phyloP scores from a whole-genome alignment of 208 protist genomes.

The Trypanosoma boissoni region DNA sequence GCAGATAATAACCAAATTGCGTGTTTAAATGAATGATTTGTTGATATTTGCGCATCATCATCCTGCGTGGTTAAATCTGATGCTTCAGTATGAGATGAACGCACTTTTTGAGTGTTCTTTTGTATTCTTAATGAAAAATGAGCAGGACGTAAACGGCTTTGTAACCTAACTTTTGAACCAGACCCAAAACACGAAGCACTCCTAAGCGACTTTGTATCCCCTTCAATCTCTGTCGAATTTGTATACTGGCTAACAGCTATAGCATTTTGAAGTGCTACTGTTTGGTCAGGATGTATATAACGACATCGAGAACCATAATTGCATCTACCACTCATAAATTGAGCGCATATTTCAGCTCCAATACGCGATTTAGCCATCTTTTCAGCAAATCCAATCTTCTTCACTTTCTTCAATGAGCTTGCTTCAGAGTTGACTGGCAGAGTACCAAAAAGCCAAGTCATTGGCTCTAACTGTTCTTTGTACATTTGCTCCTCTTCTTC shows the following conservation, averaged over 20 bases:
- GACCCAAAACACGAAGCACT: not conserved
- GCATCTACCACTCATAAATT: slow-evolving; percentile 30
- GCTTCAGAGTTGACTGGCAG: not conserved
- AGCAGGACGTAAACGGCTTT: slow-evolving; percentile 31
- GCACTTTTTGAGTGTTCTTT: too few species aligned
- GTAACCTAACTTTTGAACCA: slow-evolving; percentile 14
- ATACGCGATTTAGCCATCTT: slow-evolving; percentile 17
- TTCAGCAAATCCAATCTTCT: slow-evolving; percentile 24
- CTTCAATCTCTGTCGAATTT: slow-evolving; percentile 7
- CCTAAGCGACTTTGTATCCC: slow-evolving; percentile 12
- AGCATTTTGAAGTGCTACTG: slow-evolving; percentile 26
- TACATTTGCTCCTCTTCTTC: slow-evolving; percentile 70
- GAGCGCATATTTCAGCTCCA: slow-evolving; percentile 33
- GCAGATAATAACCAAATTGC: slow-evolving; percentile 13
- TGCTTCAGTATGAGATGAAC: not conserved
- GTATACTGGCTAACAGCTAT: slow-evolving; percentile 22
- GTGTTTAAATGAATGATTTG: not conserved
- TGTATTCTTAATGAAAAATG: slow-evolving; percentile 26
- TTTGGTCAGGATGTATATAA: slow-evolving; percentile 37
- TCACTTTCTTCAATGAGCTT: slow-evolving; percentile 8
- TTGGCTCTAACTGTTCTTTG: slow-evolving; percentile 49
- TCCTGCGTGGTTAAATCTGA: not conserved
- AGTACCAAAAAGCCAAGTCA: slow-evolving; percentile 50
- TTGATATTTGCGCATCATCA: not conserved
- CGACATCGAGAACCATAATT: slow-evolving; percentile 34